These are phyloP conservation scores for Coriaria nepalensis DNA, from an alignment of 306 rosid species.

Conservation along the genomic window DNA sequence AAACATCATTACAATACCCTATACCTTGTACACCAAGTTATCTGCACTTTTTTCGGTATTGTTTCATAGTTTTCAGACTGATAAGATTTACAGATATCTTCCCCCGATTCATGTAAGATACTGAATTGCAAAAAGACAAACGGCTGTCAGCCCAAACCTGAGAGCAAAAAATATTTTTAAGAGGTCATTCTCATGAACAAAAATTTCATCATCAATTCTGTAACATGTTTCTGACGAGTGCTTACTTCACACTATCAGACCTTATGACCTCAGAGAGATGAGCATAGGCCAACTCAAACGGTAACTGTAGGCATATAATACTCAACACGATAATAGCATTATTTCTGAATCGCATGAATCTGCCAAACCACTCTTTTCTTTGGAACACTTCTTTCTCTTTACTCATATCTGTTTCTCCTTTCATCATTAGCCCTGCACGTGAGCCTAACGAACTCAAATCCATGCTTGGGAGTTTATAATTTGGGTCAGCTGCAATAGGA, in stretches of 20 bases:
- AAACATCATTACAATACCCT: constrained; percentile 4
- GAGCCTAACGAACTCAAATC: constrained; percentile 37
- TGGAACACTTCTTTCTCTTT: constrained; percentile 58
- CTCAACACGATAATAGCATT: constrained; percentile 66
- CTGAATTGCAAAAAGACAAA: constrained; percentile 75
- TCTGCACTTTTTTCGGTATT: constrained; percentile 74
- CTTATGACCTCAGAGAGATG: constrained; percentile 64
- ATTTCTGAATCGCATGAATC: constrained; percentile 73
- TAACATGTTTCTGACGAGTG: background rate
- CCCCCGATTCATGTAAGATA: constrained; percentile 69
- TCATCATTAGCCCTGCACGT: constrained; percentile 35
- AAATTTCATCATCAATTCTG: constrained; percentile 3
- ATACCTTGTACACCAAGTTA: constrained; percentile 96
- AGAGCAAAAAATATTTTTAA: constrained; percentile 11
- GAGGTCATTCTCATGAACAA: constrained; percentile 13
- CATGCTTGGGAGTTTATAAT: constrained; percentile 34
- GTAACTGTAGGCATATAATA: constrained; percentile 90
- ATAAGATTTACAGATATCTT: constrained; percentile 71
- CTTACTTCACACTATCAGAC: constrained; percentile 67
- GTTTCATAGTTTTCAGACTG: constrained; percentile 69
- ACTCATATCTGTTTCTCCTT: constrained; percentile 42
- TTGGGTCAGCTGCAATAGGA: constrained; percentile 35
- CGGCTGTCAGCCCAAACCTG: constrained; percentile 80
- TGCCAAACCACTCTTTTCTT: constrained; percentile 80
- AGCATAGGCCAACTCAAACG: constrained; percentile 93